Conservation (phyloP, 1,284 basidiomycete species). For the Apiotrichum laibachii region DNA sequence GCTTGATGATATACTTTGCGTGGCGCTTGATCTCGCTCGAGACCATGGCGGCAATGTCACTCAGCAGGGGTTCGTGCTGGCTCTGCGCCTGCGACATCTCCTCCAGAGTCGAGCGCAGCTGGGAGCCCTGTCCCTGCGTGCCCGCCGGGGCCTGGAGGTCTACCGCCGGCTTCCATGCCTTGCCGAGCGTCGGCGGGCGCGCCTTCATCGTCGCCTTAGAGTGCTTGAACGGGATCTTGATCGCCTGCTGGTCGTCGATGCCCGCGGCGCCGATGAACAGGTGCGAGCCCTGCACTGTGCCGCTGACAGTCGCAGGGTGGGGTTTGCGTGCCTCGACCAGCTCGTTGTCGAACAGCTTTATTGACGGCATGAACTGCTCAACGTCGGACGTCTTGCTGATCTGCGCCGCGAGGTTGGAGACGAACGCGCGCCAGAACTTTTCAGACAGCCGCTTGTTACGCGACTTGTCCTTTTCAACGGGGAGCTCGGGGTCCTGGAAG, state of each 20-base stretch:
- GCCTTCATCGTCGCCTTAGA: constrained; percentile 78
- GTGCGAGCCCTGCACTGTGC: constrained; percentile 61
- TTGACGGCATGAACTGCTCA: constrained; percentile 54
- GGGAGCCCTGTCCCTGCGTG: background rate
- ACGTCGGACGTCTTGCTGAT: constrained; percentile 46
- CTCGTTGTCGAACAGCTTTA: constrained; percentile 71
- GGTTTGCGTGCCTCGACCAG: constrained; percentile 67
- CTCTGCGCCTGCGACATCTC: constrained; percentile 18
- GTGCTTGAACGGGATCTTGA: constrained; percentile 71
- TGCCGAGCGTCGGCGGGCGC: constrained; percentile 75
- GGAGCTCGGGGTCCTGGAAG: constrained; percentile 29
- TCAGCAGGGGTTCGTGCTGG: constrained; percentile 13
- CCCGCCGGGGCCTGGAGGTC: constrained; percentile 29
- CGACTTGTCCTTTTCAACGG: constrained; percentile 42
- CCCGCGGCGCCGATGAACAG: constrained; percentile 74
- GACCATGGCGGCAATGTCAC: constrained; percentile 44
- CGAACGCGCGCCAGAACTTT: constrained; percentile 61
- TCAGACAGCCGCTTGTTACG: constrained; percentile 65
- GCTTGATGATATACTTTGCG: constrained; percentile 41
- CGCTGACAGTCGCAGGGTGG: constrained; percentile 66
- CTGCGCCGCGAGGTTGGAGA: constrained; percentile 55
- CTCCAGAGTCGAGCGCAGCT: constrained; percentile 20
- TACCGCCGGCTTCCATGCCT: constrained; percentile 59
- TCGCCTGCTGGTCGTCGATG: constrained; percentile 62
- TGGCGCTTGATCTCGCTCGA: constrained; percentile 48